Evolutionary conservation across 352 stramenopile genomes (phyloP).

Genomic region (Aphanomyces euteiches): DNA sequence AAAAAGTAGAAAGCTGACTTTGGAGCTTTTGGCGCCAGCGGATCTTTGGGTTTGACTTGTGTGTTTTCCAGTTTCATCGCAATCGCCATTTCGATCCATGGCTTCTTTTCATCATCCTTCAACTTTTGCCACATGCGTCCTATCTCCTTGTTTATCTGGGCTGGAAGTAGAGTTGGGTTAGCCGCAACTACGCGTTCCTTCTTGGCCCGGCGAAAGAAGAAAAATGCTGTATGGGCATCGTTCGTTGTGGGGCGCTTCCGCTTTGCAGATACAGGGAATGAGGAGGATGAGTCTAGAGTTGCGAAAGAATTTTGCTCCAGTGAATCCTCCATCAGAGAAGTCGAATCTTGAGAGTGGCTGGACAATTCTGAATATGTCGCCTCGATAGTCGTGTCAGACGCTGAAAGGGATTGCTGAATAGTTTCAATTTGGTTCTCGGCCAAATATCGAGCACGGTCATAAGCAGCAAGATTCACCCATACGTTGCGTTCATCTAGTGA

Average conservation of each 20-base stretch:
- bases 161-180: not conserved
- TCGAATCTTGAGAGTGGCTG: not conserved
- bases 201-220: constrained; percentile 14
- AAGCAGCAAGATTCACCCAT: constrained; percentile 55
- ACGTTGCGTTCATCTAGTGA: constrained; percentile 41
- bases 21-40: constrained; percentile 41
- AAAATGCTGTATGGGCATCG: constrained; percentile 1
- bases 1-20: constrained; percentile 65
- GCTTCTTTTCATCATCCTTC: not conserved
- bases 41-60: constrained; percentile 32
- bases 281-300: not conserved
- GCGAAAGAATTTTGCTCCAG: not conserved
- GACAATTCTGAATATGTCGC: not conserved
- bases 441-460: constrained; percentile 46
- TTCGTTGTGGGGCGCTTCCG: not conserved
- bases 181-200: not conserved
- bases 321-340: not conserved
- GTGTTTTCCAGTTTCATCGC: not conserved
- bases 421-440: constrained; percentile 6
- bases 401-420: not conserved
- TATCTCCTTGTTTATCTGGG: not conserved
- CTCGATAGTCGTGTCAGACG: not conserved
- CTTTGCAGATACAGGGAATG: not conserved
- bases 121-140: constrained; percentile 2
- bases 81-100: constrained; percentile 3